phyloP scores from a whole-genome alignment of 1,139 yeast genomes.

The Lodderomyces orthopsilosis region DNA sequence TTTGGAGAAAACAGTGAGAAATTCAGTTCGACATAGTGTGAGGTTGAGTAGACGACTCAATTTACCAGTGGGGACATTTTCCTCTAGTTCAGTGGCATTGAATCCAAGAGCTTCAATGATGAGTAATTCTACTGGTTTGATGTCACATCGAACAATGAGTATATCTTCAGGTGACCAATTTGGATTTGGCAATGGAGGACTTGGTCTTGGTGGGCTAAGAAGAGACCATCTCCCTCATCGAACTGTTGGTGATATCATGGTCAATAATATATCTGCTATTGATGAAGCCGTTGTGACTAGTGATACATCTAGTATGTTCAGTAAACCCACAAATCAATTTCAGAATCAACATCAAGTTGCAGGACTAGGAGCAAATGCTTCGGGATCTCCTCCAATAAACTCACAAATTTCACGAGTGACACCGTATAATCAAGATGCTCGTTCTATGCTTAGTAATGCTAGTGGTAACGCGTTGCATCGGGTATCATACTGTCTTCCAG shows the following conservation, averaged over 20 bases:
- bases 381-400: neutral
- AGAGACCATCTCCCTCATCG: slow-evolving; percentile 25
- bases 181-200: neutral
- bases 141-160: slow-evolving; percentile 21
- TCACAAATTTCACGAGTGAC: neutral
- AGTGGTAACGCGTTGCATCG: slow-evolving; percentile 19
- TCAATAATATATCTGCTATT: slow-evolving; percentile 56
- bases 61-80: slow-evolving; percentile 23
- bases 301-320: slow-evolving; percentile 23
- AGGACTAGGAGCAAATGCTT: neutral
- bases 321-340: slow-evolving; percentile 19
- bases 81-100: slow-evolving; percentile 15
- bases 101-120: slow-evolving; percentile 19
- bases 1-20: slow-evolving; percentile 76
- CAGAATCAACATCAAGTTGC: neutral
- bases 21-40: slow-evolving; percentile 76
- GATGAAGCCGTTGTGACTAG: slow-evolving; percentile 49
- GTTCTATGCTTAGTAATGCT: slow-evolving; percentile 15
- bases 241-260: slow-evolving; percentile 67
- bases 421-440: slow-evolving; percentile 13
- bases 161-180: slow-evolving; percentile 22
- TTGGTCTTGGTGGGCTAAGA: slow-evolving; percentile 3
- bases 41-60: slow-evolving; percentile 48
- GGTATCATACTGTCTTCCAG: slow-evolving; percentile 19
- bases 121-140: slow-evolving; percentile 22